Base-by-base conservation (phyloP, 371 early-diverging fungal genomes). In the Cladochytrium tenue region DNA sequence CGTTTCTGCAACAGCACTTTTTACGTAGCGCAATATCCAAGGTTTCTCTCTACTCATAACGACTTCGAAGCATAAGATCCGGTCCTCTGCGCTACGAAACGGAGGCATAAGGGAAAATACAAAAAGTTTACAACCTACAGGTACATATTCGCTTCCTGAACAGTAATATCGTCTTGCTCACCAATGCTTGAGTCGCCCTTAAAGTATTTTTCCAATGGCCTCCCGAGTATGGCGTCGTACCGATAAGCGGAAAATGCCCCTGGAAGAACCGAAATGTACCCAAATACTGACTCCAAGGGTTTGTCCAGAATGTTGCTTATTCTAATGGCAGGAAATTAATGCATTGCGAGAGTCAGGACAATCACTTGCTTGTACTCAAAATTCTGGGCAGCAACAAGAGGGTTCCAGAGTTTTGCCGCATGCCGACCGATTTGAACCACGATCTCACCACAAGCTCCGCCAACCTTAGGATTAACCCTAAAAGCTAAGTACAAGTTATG, bases 241-340 rank as follows among this genome's bases (percentile, higher is more conserved):
- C 96, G 89, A 81, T 97, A 97, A 3, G 97, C 97, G 0, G 93
- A 93, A 72, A 97, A 97, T n/a, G 95, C 95, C 66, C 95, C 95
- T 2, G 95, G 95, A 26, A 95, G 83, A 43, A 97, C 97, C 2
- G 93, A 92, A 68, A 97, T 95, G 74, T 94, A 95, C 17, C 97
- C 97, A 85, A 94, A 94, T 23, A 94, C 91, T 0, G 94, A 93
- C 78, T 96, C 97, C 7, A 96, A 80, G 1, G 95, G 95, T 77
- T 95, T 96, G 79, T 96, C 96, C 10, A 95, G 83, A 70, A 94
- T 93, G 73, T 96, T 96, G 58, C 90, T 89, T 86, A 95, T 92
- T 72, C 43, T 43, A 43, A 43, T 13, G 43, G 20, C 7, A 43
- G 92, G 92, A 78, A 93, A 34, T 20, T n/a, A 62, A 26, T 20